Evolutionary conservation across 345 rosid species (phyloP).

Genomic region (Eucalyptus sp.): DNA sequence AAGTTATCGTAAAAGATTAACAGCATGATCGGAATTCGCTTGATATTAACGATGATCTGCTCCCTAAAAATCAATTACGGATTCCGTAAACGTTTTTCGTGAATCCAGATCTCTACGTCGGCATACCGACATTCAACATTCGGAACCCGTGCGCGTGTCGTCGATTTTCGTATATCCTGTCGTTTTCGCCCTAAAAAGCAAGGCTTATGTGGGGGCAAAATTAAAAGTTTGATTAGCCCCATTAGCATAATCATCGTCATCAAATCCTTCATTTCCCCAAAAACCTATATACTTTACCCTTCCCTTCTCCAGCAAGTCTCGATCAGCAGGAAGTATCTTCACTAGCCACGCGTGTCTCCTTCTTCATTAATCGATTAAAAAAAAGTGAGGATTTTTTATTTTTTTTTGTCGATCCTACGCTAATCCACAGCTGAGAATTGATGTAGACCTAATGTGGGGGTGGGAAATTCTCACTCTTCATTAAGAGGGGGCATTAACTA

Average conservation of each 20-base stretch:
- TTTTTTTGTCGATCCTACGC: too few species aligned
- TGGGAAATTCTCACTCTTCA: not conserved
- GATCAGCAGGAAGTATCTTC: not conserved
- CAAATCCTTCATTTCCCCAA: not conserved
- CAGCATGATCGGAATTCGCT: not conserved
- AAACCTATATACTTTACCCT: not conserved
- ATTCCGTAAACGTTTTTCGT: accelerated
- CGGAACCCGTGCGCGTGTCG: not conserved
- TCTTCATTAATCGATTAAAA: not conserved
- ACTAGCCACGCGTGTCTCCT: not conserved
- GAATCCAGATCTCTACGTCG: accelerated
- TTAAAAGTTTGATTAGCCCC: not conserved
- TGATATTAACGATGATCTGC: accelerated
- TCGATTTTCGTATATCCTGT: accelerated
- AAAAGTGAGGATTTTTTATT: not conserved
- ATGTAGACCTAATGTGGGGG: not conserved
- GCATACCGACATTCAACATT: not conserved
- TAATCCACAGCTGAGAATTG: too few species aligned
- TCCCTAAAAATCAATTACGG: not conserved
- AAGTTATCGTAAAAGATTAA: accelerated
- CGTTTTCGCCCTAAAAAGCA: not conserved
- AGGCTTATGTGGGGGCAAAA: not conserved
- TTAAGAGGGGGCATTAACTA: not conserved
- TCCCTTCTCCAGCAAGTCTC: not conserved
- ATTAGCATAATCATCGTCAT: not conserved